Percentiles rank a stretch among this genome's conserved stretches.
These are phyloP conservation scores for Neopestalotiopsis clavispora DNA, from an alignment of 2,329 filamentous ascomycete species.

Conservation along the genomic window DNA sequence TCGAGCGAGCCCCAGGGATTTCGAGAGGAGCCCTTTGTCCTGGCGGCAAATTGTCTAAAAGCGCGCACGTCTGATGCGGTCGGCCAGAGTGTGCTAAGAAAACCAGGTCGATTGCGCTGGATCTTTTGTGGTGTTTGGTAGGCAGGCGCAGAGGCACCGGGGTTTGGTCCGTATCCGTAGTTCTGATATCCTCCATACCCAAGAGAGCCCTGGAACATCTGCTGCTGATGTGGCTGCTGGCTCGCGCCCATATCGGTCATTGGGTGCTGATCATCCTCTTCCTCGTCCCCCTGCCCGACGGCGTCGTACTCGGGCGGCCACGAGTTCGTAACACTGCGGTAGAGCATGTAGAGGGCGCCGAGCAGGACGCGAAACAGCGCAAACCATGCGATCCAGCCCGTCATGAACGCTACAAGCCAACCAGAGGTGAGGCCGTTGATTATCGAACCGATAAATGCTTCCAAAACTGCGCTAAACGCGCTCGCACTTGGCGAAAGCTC, in stretches of 20 bases:
- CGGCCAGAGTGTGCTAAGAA: not conserved
- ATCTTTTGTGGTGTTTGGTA: not conserved
- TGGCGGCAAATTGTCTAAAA: not conserved
- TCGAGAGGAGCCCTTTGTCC: not conserved
- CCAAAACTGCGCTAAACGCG: not conserved
- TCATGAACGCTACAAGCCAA: slow-evolving; percentile 2
- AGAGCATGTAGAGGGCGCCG: not conserved
- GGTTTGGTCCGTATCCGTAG: not conserved
- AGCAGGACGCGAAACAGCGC: not conserved
- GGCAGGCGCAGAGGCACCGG: not conserved
- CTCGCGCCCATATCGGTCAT: not conserved
- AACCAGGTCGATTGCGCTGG: not conserved
- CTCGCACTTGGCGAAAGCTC: slow-evolving; percentile 3
- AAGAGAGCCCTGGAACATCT: not conserved
- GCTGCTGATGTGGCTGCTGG: not conserved
- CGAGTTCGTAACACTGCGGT: not conserved
- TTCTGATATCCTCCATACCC: not conserved
- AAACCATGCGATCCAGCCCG: not conserved
- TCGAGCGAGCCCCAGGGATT: not conserved
- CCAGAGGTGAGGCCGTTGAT: slow-evolving; percentile 5
- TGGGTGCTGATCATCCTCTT: not conserved
- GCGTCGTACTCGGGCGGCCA: slow-evolving; percentile 1
- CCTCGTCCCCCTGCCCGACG: not conserved
- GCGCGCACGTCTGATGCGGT: not conserved
- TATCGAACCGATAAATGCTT: not conserved